These are phyloP conservation scores for Exophiala bonariae DNA, from an alignment of 2,329 filamentous ascomycete genomes.

Conservation along the genomic window DNA sequence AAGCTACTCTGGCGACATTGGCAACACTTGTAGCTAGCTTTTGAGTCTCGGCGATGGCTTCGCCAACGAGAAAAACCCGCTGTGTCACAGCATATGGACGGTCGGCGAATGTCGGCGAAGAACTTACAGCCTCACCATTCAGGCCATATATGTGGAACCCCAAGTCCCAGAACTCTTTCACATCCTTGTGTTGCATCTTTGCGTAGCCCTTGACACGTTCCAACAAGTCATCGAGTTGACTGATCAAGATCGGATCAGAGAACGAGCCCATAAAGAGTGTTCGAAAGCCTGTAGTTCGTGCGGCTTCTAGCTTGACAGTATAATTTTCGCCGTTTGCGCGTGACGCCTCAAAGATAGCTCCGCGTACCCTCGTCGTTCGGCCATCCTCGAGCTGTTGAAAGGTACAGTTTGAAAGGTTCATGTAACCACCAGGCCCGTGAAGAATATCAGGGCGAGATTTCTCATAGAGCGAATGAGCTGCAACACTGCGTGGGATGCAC, in stretches of 20 bases:
- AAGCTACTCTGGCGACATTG: constrained; percentile 41
- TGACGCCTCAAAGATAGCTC: constrained; percentile 52
- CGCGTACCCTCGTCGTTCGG: constrained; percentile 29
- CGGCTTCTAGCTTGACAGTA: constrained; percentile 53
- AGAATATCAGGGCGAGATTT: constrained; percentile 54
- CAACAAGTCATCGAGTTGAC: constrained; percentile 40
- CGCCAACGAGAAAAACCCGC: constrained; percentile 50
- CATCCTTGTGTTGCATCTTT: constrained; percentile 11
- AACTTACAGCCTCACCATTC: constrained; percentile 32
- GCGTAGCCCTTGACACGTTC: constrained; percentile 33
- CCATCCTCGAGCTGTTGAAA: constrained; percentile 47
- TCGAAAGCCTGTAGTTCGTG: constrained; percentile 43
- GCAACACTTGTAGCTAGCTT: constrained; percentile 45
- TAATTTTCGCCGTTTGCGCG: constrained; percentile 37
- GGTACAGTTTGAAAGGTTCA: constrained; percentile 42
- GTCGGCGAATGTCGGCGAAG: not conserved
- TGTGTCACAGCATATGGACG: constrained; percentile 25
- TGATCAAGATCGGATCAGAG: constrained; percentile 48
- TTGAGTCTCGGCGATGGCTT: constrained; percentile 49
- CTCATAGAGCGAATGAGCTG: constrained; percentile 57
- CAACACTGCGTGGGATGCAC: constrained; percentile 52
- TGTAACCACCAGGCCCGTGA: constrained; percentile 50
- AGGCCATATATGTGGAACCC: constrained; percentile 50
- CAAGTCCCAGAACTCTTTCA: constrained; percentile 38
- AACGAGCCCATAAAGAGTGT: constrained; percentile 50